phyloP scores from a whole-genome alignment of 1,284 basidiomycete species.

The Quambalaria eucalypti region DNA sequence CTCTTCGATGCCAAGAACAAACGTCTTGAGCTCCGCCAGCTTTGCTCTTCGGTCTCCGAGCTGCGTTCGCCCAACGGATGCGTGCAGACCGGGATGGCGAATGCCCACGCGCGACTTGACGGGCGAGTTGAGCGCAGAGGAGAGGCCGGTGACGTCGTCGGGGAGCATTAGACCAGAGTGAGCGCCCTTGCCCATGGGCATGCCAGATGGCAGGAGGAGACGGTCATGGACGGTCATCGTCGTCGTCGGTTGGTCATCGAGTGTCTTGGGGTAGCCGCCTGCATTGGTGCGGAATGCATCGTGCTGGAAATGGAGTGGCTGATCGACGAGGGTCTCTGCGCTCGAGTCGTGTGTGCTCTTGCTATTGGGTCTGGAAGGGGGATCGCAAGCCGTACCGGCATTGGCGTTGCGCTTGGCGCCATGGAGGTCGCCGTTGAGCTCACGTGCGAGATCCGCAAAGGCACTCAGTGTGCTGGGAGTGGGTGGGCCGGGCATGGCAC shows the following conservation, averaged over 20 bases:
- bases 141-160: slow-evolving; percentile 27
- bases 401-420: background rate
- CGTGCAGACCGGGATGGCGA: slow-evolving; percentile 19
- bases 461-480: background rate
- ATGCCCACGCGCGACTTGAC: slow-evolving; percentile 16
- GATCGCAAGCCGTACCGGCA: background rate
- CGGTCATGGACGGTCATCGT: no score
- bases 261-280: background rate
- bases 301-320: background rate
- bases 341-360: background rate
- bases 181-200: background rate
- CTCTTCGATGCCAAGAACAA: slow-evolving; percentile 21
- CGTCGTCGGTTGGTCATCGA: background rate
- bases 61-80: slow-evolving; percentile 14
- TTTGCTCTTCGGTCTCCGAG: slow-evolving; percentile 9
- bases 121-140: slow-evolving; percentile 23
- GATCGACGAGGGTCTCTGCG: background rate
- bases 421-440: background rate
- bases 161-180: background rate
- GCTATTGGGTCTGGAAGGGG: background rate
- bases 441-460: background rate
- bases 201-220: background rate
- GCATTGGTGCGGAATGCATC: background rate
- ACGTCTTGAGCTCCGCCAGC: slow-evolving; percentile 19
- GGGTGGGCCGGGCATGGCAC: background rate